A percentile compares a stretch with the other conserved stretches of the same genome.
Evolutionary conservation across 768 basidiomycete species (phyloP).

Genomic region (Lactarius evosmus): DNA sequence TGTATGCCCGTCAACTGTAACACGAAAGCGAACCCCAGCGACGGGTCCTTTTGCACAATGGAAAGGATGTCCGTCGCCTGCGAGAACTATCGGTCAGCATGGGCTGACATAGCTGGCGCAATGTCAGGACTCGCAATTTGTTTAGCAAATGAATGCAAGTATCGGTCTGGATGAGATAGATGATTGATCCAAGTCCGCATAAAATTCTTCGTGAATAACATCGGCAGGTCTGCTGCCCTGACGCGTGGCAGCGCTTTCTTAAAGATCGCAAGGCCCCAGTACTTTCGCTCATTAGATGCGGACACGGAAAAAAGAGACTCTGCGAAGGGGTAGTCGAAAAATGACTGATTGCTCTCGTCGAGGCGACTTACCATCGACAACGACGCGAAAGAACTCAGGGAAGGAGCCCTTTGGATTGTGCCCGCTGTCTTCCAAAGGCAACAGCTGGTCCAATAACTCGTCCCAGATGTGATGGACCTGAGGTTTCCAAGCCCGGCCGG

Average conservation of each 20-base stretch:
- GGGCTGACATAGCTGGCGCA: conserved; percentile 3
- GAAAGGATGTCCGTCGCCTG: conserved; percentile 75
- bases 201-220: conserved; percentile 91
- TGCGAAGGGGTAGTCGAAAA: conserved; percentile 34
- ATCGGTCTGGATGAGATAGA: conserved; percentile 80
- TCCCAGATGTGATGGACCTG: conserved; percentile 93
- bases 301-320: conserved; percentile 84
- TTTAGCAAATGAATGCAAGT: conserved; percentile 84
- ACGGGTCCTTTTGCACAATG: conserved; percentile 71
- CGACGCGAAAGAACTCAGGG: conserved; percentile 86
- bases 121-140: conserved; percentile 58
- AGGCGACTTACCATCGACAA: conserved; percentile 74
- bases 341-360: background rate
- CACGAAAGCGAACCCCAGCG: conserved; percentile 80
- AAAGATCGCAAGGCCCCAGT: conserved; percentile 95
- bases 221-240: conserved; percentile 62
- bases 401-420: conserved; percentile 56
- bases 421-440: conserved; percentile 46
- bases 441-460: conserved; percentile 70
- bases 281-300: conserved; percentile 84
- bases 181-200: conserved; percentile 98
- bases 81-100: background rate
- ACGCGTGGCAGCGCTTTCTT: conserved; percentile 72
- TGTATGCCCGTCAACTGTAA: conserved; percentile 79
- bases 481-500: conserved; percentile 73